Evolutionary conservation across 192 early-diverging fungal genomes (phyloP).

Genomic region (Podila clonocystis): DNA sequence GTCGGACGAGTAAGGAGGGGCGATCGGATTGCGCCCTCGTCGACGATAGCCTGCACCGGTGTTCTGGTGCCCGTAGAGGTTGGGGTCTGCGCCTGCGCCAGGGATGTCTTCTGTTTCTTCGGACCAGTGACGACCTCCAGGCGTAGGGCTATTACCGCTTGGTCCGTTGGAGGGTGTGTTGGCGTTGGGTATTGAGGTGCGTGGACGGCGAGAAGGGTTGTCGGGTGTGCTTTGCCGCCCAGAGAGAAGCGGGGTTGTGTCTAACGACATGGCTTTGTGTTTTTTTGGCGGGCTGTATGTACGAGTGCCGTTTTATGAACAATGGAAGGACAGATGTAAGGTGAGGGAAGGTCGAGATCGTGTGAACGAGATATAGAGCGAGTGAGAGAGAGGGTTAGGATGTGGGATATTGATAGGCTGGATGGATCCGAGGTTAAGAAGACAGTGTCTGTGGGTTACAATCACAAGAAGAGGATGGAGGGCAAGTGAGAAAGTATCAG

Average conservation of each 20-base stretch:
- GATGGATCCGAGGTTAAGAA: not conserved
- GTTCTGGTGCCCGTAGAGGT: conserved; percentile 38
- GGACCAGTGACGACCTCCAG: conserved; percentile 32
- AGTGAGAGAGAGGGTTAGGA: no score
- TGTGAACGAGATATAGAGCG: no score
- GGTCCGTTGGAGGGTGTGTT: not conserved
- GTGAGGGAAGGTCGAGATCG: no score
- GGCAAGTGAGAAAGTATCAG: not conserved
- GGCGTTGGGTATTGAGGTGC: conserved; percentile 20
- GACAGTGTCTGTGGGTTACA: no score
- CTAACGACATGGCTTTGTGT: conserved; percentile 3
- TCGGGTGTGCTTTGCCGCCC: conserved; percentile 1
- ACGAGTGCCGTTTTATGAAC: not conserved
- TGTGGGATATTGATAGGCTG: not conserved
- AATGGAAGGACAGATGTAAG: not conserved
- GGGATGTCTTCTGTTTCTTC: conserved; percentile 48
- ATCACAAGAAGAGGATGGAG: no score
- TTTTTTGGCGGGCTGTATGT: not conserved
- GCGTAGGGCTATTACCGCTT: not conserved
- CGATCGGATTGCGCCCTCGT: conserved; percentile 11
- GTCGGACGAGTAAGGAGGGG: not conserved
- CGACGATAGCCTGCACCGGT: conserved; percentile 41
- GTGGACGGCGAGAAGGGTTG: not conserved
- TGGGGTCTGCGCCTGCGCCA: conserved; percentile 28
- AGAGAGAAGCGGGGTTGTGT: conserved; percentile 46